Conservation (phyloP, 2,329 filamentous ascomycete genomes). For the Paecilomyces formosus region DNA sequence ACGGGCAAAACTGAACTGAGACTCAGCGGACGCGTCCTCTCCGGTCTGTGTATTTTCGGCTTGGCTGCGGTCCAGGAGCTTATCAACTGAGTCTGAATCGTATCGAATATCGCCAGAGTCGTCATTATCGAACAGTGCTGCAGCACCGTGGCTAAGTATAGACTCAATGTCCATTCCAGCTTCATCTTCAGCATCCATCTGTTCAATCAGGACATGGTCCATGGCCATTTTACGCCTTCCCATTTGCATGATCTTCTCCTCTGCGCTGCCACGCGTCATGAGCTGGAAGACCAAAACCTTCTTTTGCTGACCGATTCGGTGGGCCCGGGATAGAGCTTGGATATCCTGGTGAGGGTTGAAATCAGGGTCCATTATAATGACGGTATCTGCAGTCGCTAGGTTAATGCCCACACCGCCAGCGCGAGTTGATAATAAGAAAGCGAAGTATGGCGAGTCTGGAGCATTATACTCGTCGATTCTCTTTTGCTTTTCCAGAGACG, state of each 20-base stretch:
- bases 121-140: slow-evolving; percentile 74
- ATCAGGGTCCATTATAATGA: slow-evolving; percentile 94
- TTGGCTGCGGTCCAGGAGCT: slow-evolving; percentile 77
- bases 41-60: slow-evolving; percentile 63
- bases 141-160: slow-evolving; percentile 79
- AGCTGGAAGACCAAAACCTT: slow-evolving; percentile 94
- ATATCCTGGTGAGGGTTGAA: slow-evolving; percentile 98
- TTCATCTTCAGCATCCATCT: slow-evolving; percentile 77
- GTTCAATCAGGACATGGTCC: slow-evolving; percentile 89
- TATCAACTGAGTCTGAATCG: slow-evolving; percentile 74
- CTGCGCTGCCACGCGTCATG: slow-evolving; percentile 78
- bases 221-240: slow-evolving; percentile 93
- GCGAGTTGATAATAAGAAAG: slow-evolving; percentile 85
- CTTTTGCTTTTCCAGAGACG: slow-evolving; percentile 81
- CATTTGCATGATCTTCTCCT: slow-evolving; percentile 95
- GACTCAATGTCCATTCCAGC: slow-evolving; percentile 74
- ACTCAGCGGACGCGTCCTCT: slow-evolving; percentile 61
- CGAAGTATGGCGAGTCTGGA: slow-evolving; percentile 73
- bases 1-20: slow-evolving; percentile 79
- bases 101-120: slow-evolving; percentile 67
- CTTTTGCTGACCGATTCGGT: slow-evolving; percentile 92
- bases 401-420: slow-evolving; percentile 98
- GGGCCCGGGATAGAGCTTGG: slow-evolving; percentile 86
- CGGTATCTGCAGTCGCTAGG: slow-evolving; percentile 90
- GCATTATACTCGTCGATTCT: slow-evolving; percentile 92